Evolutionary conservation across 441 rosid genomes (phyloP).

Genomic region (Kokia cookei): DNA sequence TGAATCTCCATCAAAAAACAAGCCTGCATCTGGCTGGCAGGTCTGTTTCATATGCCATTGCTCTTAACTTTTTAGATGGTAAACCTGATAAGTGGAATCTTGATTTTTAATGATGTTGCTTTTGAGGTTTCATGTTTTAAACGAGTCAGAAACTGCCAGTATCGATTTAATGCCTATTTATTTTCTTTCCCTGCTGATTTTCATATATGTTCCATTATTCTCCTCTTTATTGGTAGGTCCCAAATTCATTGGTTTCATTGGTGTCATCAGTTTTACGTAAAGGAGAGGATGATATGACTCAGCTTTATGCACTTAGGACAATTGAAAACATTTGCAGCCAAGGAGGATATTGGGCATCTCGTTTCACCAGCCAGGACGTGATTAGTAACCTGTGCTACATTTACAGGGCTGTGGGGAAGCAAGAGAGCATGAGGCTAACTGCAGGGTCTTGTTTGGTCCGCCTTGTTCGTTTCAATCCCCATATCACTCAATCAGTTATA

Average conservation of each 20-base stretch:
- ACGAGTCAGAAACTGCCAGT: background rate
- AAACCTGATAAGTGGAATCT: background rate
- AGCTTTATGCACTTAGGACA: constrained; percentile 89
- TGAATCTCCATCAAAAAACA: constrained; percentile 85
- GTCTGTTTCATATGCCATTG: constrained; percentile 32
- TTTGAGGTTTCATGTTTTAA: background rate
- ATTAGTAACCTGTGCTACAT: constrained; percentile 82
- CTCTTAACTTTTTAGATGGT: constrained; percentile 2
- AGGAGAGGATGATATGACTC: constrained; percentile 95
- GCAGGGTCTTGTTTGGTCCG: constrained; percentile 99
- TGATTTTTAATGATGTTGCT: background rate
- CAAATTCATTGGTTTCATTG: constrained; percentile 84
- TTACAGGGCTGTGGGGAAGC: constrained; percentile 81
- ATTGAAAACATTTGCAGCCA: constrained; percentile 92
- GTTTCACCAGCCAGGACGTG: constrained; percentile 87
- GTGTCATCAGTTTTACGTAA: constrained; percentile 84
- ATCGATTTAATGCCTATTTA: background rate
- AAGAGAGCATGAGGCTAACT: constrained; percentile 86
- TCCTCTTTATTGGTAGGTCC: constrained; percentile 48
- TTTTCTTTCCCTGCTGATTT: constrained; percentile 1
- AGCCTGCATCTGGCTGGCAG: constrained; percentile 78
- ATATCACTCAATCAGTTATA: constrained; percentile 61
- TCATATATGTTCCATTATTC: constrained; percentile 7
- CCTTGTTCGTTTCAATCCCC: constrained; percentile 75
- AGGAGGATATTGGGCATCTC: constrained; percentile 81